Conservation (phyloP, 2,329 filamentous ascomycete genomes). For the Diaporthe citri region DNA sequence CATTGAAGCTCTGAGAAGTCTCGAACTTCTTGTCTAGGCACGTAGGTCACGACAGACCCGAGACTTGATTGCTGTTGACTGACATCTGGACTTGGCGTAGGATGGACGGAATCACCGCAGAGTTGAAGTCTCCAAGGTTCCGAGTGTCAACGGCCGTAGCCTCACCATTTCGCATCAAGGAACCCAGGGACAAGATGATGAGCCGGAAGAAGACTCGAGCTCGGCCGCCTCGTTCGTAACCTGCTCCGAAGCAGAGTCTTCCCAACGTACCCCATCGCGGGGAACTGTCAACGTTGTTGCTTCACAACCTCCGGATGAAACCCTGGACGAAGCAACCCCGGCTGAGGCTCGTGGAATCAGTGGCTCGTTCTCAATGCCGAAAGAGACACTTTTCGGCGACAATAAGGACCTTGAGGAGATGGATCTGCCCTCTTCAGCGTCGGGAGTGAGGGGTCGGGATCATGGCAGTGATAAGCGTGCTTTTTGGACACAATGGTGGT, state of each 20-base stretch:
- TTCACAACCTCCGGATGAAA: too few species aligned
- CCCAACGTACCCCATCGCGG: not conserved
- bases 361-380: too few species aligned
- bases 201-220: not conserved
- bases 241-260: not conserved
- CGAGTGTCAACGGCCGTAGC: not conserved
- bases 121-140: not conserved
- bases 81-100: not conserved
- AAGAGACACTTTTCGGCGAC: too few species aligned
- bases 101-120: not conserved
- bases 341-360: too few species aligned
- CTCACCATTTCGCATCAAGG: too few species aligned
- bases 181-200: not conserved
- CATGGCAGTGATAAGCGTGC: not conserved
- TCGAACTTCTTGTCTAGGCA: accelerated
- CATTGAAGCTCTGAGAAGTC: not conserved
- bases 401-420: not conserved
- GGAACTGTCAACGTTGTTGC: too few species aligned
- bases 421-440: not conserved
- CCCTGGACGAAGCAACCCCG: not conserved
- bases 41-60: accelerated
- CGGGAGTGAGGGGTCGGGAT: too few species aligned
- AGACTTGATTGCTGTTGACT: not conserved
- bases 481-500: not conserved
- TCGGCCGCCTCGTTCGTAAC: not conserved